These are phyloP conservation scores for Penicillium subrubescens DNA, from an alignment of 495 filamentous ascomycete genomes.

Conservation along the genomic window DNA sequence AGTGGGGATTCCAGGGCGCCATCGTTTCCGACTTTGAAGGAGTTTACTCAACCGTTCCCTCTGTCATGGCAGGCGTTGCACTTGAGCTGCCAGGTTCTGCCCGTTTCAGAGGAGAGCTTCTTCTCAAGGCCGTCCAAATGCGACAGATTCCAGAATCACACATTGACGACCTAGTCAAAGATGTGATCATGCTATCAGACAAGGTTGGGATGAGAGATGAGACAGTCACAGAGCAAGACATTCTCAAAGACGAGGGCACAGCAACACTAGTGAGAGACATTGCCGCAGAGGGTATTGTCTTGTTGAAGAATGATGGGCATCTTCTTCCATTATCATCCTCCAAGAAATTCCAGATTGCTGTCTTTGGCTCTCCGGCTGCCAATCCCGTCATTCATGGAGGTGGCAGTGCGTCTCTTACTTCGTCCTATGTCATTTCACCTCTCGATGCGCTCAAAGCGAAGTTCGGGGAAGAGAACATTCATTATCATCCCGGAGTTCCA, in stretches of 20 bases:
- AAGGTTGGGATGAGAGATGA: neutral
- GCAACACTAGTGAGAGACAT: neutral
- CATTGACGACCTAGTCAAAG: neutral
- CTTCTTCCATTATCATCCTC: neutral
- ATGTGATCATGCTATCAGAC: neutral
- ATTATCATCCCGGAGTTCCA: constrained; percentile 8
- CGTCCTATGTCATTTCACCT: neutral
- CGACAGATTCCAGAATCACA: neutral
- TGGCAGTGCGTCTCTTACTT: neutral
- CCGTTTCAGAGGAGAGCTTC: neutral
- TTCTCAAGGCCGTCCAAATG: neutral
- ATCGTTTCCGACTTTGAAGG: neutral
- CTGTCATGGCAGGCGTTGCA: neutral
- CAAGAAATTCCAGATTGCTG: neutral
- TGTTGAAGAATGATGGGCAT: neutral
- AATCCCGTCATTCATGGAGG: neutral
- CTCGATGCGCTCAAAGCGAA: constrained; percentile 4
- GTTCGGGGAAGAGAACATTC: neutral
- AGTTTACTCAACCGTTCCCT: neutral
- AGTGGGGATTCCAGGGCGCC: neutral
- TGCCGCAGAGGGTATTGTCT: neutral
- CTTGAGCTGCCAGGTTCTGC: neutral
- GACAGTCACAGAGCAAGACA: neutral
- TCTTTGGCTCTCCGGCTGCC: neutral
- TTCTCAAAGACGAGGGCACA: neutral